Base-by-base conservation (phyloP, 2,329 filamentous ascomycete genomes). In the Phialocephala sp. region DNA sequence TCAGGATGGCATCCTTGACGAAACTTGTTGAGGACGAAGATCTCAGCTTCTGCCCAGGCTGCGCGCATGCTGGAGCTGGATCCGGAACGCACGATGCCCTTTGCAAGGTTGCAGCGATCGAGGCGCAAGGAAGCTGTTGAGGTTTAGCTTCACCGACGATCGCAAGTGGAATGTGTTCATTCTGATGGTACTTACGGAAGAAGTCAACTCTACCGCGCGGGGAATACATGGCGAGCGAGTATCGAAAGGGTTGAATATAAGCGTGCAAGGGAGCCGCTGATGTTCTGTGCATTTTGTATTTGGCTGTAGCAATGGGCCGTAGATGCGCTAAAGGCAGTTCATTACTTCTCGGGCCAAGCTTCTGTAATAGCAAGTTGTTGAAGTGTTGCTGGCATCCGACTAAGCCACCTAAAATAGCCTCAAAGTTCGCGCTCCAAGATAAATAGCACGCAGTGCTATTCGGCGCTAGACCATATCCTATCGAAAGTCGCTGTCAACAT, bases 21-120 rank as follows among this genome's bases (percentile, higher is more conserved):
- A 8, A 61, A 58, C 32, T 57, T 45, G 15, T 50, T 27, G 1
- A 18, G 11, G 1, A 61, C 27, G 32, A 56, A 57, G 9, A 61
- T 32, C 39, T 65, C 63, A 2, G 63, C 63, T 18, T 60, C 24
- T 9, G 37, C 39, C 50, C 59, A 61, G 1, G 39, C 18, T 24
- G 14, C 5, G 32, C 35, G 55, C 32, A 8, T 22, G 14, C 20
- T n/a, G 55, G 22, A 9, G 12, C 20, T 22, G 4, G 14, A 12
- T 22, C 47, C 12, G 18, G 11, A n/a, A 14, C n/a, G 47, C 18
- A n/a, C n/a, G 47, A 22, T 52, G n/a, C n/a, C 55, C 22, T 35
- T 54, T 8, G 3, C 27, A 18, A 32, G 50, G 14, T 9, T 15
- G 24, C 50, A 9, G 4, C 18, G 12, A 32, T 11, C 24, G 11